Evolutionary conservation across 305 asterid genomes (phyloP).

Genomic region (Fraxinus floribunda): DNA sequence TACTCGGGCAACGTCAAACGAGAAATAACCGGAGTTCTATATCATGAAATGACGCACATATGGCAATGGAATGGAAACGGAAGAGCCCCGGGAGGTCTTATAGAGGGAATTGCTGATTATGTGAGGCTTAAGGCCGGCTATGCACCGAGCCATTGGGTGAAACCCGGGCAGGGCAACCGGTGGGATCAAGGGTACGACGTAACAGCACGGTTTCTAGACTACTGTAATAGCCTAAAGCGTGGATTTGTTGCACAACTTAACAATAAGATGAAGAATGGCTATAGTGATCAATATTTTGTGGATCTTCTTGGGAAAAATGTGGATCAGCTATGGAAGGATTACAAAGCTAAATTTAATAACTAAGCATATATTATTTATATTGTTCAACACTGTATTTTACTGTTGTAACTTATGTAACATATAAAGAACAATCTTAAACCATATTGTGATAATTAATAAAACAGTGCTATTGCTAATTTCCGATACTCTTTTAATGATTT

Average conservation of each 20-base stretch:
- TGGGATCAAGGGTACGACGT: constrained; percentile 59
- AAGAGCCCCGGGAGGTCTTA: constrained; percentile 46
- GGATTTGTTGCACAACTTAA: constrained; percentile 51
- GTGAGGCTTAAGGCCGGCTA: constrained; percentile 43
- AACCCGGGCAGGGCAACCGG: constrained; percentile 40
- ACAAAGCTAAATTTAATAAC: constrained; percentile 30
- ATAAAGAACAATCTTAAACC: not conserved
- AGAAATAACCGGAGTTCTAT: constrained; percentile 34
- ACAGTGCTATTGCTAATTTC: not conserved
- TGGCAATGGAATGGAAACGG: constrained; percentile 66
- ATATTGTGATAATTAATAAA: not conserved
- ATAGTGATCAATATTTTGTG: constrained; percentile 32
- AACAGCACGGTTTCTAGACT: constrained; percentile 48
- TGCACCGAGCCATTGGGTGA: constrained; percentile 42
- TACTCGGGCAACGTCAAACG: constrained; percentile 30
- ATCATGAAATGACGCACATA: constrained; percentile 56
- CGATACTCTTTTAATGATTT: not conserved
- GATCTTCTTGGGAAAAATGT: constrained; percentile 42
- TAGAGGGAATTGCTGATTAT: constrained; percentile 50
- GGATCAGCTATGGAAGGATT: constrained; percentile 42
- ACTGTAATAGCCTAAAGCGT: constrained; percentile 31
- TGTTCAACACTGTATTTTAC: not conserved
- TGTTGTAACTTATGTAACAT: not conserved
- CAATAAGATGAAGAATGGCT: constrained; percentile 46
- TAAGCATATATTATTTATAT: not conserved